Evolutionary conservation across 2,329 filamentous ascomycete species (phyloP), one percentile per base, ranked within the genome.

Genomic region (Xylariales sp.): DNA sequence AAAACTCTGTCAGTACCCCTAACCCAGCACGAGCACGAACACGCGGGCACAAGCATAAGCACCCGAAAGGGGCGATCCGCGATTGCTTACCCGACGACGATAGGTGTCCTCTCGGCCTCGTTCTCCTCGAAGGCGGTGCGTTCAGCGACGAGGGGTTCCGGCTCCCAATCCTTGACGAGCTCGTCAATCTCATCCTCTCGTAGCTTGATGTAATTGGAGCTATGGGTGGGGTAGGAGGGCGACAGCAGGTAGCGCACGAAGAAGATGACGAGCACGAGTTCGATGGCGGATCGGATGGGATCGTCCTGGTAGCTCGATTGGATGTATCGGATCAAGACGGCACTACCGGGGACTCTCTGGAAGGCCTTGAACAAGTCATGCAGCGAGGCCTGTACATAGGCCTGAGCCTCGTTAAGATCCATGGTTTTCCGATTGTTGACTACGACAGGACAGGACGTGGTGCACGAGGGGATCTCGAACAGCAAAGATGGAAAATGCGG

Each of bases 241-340:
- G 94, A 91, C 69, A 98, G 85, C 62, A 99, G 85, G 80, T 99
- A 99, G 71, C 94, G 90, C 65, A 99, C 91, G 71, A 97, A 97
- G 83, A 99, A 99, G 62, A 99, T 89, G 74, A 99, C 93, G 67
- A 99, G 86, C 72, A 98, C 90, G 58, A 99, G 85, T 82, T 99
- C 96, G 73, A 99, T 93, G 46, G 93, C 93, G 60, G 93, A 97
- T 62, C 97, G 91, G 64, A 98, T 89, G 9, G 96, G 96, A 76
- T 99, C 96, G 78, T 99, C 92, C 83, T 99, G 96, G 83, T 99
- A 98, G 79, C 94, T 97, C 65, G 94, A 97, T 80, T 93, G 93
- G 78, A 99, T 94, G 82, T 99, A 99, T 70, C 96, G 93, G 74
- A 97, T 88, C 76, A 98, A 86, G 74, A 99, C 97, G 49, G 95